Conservation (phyloP, 108 stramenopile genomes). For the Pelagomonas calceolata region DNA sequence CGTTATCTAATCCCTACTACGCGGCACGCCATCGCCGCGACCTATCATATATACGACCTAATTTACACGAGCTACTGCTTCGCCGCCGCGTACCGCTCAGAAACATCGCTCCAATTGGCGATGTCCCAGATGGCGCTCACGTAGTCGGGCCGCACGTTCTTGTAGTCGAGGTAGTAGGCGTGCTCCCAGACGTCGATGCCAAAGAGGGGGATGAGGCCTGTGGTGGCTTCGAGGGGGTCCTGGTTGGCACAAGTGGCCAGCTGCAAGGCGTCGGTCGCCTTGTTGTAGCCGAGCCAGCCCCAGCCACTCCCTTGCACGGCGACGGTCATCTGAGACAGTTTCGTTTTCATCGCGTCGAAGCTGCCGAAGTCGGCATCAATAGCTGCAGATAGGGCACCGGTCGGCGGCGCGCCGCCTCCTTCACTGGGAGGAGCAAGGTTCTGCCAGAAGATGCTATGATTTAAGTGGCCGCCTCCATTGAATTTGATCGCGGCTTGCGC, state of each 20-base stretch:
- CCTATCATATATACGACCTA: too few species aligned
- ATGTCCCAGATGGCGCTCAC: conserved; percentile 87
- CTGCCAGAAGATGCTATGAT: conserved; percentile 96
- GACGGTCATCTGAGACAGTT: conserved; percentile 30
- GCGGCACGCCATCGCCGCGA: too few species aligned
- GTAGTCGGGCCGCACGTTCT: conserved; percentile 94
- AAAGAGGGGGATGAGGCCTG: conserved; percentile 88
- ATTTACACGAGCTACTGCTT: too few species aligned
- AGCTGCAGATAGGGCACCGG: conserved; percentile 43
- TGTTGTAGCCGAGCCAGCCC: conserved; percentile 95
- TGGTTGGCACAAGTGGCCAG: conserved; percentile 81
- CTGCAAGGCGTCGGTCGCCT: conserved; percentile 57
- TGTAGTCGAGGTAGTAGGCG: conserved; percentile 82
- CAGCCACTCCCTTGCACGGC: conserved; percentile 96
- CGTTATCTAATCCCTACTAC: too few species aligned
- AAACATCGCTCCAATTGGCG: conserved; percentile 25
- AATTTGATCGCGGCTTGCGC: conserved; percentile 80
- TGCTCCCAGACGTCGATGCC: conserved; percentile 73
- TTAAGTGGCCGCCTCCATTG: conserved; percentile 97
- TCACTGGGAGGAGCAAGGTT: conserved; percentile 55
- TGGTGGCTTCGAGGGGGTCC: conserved; percentile 91
- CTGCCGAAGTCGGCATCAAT: conserved; percentile 69
- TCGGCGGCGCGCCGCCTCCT: conserved; percentile 38
- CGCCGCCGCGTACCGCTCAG: conserved; percentile 11
- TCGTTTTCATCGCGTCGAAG: conserved; percentile 52